phyloP scores from a whole-genome alignment of 257 asterid genomes.

The Parsonsia alboflavescens region DNA sequence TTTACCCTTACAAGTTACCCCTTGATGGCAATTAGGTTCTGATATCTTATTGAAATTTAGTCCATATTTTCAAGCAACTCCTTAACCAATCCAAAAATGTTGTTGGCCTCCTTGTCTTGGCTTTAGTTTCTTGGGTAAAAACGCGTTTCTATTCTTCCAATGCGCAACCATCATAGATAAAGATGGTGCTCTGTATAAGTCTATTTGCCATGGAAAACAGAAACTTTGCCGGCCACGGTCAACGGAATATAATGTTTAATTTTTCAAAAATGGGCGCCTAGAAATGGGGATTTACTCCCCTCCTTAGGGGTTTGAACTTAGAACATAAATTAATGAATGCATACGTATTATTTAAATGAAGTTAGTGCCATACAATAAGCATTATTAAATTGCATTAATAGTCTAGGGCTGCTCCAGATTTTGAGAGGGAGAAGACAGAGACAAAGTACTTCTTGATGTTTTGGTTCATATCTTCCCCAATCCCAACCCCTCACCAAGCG shows the following conservation, averaged over 20 bases:
- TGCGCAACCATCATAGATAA: not conserved
- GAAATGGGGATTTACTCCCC: slow-evolving; percentile 40
- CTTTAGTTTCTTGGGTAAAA: slow-evolving; percentile 1
- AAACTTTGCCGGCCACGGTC: slow-evolving; percentile 43
- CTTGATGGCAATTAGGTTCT: slow-evolving; percentile 5
- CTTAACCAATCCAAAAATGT: not conserved
- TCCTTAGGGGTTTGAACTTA: slow-evolving; percentile 30
- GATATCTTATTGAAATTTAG: not conserved
- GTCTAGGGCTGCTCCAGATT: slow-evolving; percentile 23
- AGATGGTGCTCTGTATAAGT: not conserved
- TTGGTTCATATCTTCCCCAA: not conserved
- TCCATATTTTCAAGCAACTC: not conserved
- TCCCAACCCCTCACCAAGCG: not conserved
- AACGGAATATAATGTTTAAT: slow-evolving; percentile 28
- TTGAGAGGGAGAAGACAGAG: slow-evolving; percentile 8
- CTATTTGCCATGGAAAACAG: slow-evolving; percentile 31
- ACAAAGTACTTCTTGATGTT: slow-evolving; percentile 18
- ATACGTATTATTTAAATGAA: slow-evolving; percentile 20
- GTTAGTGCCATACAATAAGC: slow-evolving; percentile 15
- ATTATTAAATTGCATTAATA: slow-evolving; percentile 20
- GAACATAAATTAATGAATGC: slow-evolving; percentile 30
- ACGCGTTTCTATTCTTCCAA: not conserved
- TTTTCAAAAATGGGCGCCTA: slow-evolving; percentile 14
- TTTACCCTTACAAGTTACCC: not conserved
- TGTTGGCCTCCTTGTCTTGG: slow-evolving; percentile 1